These are phyloP conservation scores for Entomortierella lignicola DNA, from an alignment of 192 early-diverging fungal species.

Conservation along the genomic window DNA sequence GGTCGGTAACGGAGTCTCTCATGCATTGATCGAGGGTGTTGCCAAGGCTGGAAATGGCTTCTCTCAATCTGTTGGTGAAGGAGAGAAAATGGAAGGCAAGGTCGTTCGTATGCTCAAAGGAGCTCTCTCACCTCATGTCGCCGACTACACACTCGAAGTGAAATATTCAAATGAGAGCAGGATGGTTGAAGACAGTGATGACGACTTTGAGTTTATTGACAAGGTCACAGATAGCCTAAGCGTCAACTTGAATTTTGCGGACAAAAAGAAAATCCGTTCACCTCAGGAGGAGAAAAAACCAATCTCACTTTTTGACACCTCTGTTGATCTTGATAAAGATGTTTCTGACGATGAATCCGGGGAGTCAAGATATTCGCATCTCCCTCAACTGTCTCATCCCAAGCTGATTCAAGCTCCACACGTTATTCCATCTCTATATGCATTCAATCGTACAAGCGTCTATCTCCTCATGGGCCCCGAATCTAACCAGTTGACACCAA, in stretches of 20 bases:
- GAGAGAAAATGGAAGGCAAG: constrained; percentile 64
- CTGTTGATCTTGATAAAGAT: constrained; percentile 26
- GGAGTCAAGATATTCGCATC: constrained; percentile 15
- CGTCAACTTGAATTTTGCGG: not conserved
- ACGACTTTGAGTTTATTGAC: constrained; percentile 16
- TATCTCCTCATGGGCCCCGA: constrained; percentile 56
- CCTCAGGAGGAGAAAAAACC: constrained; percentile 33
- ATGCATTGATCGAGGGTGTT: constrained; percentile 61
- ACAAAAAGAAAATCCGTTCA: not conserved
- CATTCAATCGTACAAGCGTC: constrained; percentile 48
- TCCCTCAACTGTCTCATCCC: constrained; percentile 11
- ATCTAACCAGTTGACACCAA: constrained; percentile 25
- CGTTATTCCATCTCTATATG: constrained; percentile 43
- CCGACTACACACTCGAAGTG: constrained; percentile 57
- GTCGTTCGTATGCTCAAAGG: constrained; percentile 66
- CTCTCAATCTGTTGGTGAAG: constrained; percentile 57
- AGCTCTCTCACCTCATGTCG: constrained; percentile 53
- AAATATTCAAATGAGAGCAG: constrained; percentile 1
- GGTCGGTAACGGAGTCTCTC: constrained; percentile 59
- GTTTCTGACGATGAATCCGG: constrained; percentile 11
- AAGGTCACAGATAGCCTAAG: constrained; percentile 23
- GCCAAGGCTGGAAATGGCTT: constrained; percentile 62
- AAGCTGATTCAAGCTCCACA: constrained; percentile 53
- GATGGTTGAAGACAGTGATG: constrained; percentile 8
- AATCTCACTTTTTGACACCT: constrained; percentile 29